Conservation (phyloP, 148 eudicot species). For the Selenicereus undatus region DNA sequence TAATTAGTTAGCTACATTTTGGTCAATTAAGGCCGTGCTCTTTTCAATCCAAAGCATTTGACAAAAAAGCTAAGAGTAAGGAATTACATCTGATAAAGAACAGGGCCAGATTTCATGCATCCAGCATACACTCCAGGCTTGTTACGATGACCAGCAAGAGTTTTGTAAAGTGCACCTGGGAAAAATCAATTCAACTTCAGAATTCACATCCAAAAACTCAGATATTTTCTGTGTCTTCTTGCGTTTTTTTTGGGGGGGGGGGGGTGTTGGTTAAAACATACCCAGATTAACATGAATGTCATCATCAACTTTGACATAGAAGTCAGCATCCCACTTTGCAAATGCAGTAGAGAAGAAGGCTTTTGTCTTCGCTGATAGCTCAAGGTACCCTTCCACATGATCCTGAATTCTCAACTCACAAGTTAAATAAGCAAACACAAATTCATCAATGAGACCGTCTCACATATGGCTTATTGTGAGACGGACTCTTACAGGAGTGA, state of each 20-base stretch:
- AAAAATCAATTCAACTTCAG: neutral
- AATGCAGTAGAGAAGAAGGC: slow-evolving; percentile 46
- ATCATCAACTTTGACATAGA: slow-evolving; percentile 63
- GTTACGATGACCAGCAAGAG: slow-evolving; percentile 35
- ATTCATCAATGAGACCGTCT: no score
- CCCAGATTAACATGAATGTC: slow-evolving; percentile 68
- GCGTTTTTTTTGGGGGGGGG: no score
- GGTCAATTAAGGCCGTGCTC: no score
- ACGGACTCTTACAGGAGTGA: no score
- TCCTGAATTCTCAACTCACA: slow-evolving; percentile 26
- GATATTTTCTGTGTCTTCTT: no score
- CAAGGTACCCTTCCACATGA: slow-evolving; percentile 65
- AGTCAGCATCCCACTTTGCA: slow-evolving; percentile 60
- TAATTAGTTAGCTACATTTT: no score
- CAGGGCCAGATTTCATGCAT: slow-evolving; percentile 72
- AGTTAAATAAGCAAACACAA: no score
- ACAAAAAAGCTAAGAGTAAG: neutral
- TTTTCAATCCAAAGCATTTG: neutral
- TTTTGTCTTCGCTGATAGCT: slow-evolving; percentile 57
- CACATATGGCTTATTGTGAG: no score
- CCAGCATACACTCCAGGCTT: slow-evolving; percentile 56
- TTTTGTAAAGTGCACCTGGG: slow-evolving; percentile 39
- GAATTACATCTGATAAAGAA: slow-evolving; percentile 46
- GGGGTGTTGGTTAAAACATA: neutral
- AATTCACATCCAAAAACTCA: no score